Conservation (phyloP, 345 rosid genomes). For the Balakata baccata region DNA sequence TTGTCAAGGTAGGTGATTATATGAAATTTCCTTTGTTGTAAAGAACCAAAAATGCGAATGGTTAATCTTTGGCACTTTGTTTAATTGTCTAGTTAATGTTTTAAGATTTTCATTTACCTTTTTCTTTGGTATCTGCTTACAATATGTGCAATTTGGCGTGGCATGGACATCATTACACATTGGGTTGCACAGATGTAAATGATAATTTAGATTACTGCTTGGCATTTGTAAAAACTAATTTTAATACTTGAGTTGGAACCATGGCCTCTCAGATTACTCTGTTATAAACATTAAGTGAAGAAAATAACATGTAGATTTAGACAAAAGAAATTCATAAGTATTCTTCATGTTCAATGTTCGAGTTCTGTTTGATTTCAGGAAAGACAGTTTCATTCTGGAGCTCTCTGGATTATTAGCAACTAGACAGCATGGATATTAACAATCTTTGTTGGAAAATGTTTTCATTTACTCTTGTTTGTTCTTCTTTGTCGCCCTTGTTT, state of each 20-base stretch:
- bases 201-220: background rate
- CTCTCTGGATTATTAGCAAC: background rate
- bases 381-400: background rate
- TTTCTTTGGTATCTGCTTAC: background rate
- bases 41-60: background rate
- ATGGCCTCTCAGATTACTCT: background rate
- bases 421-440: background rate
- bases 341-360: background rate
- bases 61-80: background rate
- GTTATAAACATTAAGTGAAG: background rate
- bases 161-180: background rate
- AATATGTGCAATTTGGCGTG: background rate
- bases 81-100: background rate
- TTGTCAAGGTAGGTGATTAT: constrained; percentile 69
- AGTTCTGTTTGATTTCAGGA: background rate
- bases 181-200: background rate
- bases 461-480: too few species aligned
- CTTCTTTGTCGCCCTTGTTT: too few species aligned
- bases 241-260: background rate
- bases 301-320: background rate
- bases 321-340: background rate
- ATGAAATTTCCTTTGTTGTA: constrained; percentile 5
- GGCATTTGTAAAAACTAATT: background rate
- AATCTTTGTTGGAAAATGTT: background rate
- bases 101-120: background rate